Percentiles rank a stretch among this genome's conserved stretches.
These are phyloP conservation scores for Spizellomyces punctatus DNA, from an alignment of 192 early-diverging fungal genomes.

Conservation along the genomic window DNA sequence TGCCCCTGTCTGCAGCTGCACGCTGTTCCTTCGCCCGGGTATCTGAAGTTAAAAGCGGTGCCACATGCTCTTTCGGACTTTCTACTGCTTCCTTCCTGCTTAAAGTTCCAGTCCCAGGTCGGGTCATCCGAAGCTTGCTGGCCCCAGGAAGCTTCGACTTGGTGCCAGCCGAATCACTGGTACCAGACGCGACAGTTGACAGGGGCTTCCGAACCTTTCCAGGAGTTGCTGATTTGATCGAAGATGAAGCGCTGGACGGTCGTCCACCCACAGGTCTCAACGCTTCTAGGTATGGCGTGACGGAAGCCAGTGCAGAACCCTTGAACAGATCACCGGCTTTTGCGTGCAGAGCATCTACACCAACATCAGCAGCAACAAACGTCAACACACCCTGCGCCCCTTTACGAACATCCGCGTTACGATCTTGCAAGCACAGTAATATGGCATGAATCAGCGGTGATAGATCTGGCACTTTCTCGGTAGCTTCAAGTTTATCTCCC, in stretches of 20 bases:
- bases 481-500: slow-evolving; percentile 58
- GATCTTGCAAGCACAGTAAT: slow-evolving; percentile 85
- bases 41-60: slow-evolving; percentile 69
- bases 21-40: slow-evolving; percentile 67
- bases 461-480: slow-evolving; percentile 60
- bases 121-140: background rate
- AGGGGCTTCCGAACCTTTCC: slow-evolving; percentile 2
- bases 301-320: slow-evolving; percentile 70
- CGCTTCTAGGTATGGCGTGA: slow-evolving; percentile 60
- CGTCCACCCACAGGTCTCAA: background rate
- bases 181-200: background rate
- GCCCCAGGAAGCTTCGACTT: slow-evolving; percentile 4
- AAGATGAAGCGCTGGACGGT: background rate
- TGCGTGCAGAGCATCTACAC: slow-evolving; percentile 70
- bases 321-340: slow-evolving; percentile 75
- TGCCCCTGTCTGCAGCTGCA: slow-evolving; percentile 68
- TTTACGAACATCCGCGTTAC: slow-evolving; percentile 87
- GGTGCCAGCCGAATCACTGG: slow-evolving; percentile 4
- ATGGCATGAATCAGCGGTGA: slow-evolving; percentile 66
- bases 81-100: background rate
- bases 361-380: slow-evolving; percentile 68
- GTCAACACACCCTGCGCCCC: slow-evolving; percentile 72
- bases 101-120: slow-evolving; percentile 10
- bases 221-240: slow-evolving; percentile 19
- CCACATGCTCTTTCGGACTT: background rate